Percentiles rank a stretch among this genome's conserved stretches.
phyloP scores from a whole-genome alignment of 257 asterid species.

The Salvia hispanica region DNA sequence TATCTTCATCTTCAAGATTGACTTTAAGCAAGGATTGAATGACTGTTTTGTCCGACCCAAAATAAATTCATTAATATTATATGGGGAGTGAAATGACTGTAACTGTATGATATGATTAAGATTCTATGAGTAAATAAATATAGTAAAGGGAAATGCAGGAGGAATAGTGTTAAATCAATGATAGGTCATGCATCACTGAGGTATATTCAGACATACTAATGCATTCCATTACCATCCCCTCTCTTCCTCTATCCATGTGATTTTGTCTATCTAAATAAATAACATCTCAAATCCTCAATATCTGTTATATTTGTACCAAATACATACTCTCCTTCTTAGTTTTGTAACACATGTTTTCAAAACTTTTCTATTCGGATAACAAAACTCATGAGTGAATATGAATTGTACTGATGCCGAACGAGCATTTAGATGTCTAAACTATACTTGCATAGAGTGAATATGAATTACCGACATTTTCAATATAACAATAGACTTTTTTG shows the following conservation, averaged over 20 bases:
- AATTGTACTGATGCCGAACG: no score
- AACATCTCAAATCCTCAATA: background rate
- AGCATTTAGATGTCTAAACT: no score
- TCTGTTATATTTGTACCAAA: background rate
- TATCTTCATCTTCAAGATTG: no score
- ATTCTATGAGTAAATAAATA: background rate
- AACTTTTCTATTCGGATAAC: no score
- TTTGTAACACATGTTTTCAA: no score
- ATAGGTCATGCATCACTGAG: background rate
- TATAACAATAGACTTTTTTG: no score
- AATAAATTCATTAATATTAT: no score
- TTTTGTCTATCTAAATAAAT: conserved; percentile 8
- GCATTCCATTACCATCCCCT: background rate
- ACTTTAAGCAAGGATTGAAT: no score
- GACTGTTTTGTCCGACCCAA: no score
- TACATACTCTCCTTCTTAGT: background rate
- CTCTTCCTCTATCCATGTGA: conserved; percentile 20
- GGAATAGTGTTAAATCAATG: background rate
- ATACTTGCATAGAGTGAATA: no score
- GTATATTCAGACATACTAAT: conserved; percentile 4
- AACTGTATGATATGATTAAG: background rate
- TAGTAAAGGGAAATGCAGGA: conserved; percentile 8
- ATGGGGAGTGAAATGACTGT: background rate
- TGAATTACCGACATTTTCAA: no score
- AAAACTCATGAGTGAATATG: no score